phyloP scores from a whole-genome alignment of 2,329 filamentous ascomycete species.

The Penicillium sp. region DNA sequence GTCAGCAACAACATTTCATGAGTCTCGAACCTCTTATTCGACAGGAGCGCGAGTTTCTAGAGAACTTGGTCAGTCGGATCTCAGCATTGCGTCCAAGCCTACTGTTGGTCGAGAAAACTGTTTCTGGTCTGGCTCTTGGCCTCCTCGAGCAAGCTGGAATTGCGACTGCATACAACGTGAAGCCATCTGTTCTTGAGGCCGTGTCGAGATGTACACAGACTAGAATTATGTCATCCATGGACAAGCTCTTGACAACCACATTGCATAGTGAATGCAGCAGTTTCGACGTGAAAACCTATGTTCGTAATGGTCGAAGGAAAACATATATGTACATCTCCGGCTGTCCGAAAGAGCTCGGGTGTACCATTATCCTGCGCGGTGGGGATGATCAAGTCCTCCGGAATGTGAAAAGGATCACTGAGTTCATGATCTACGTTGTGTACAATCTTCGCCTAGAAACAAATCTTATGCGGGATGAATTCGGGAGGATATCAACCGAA shows the following conservation, averaged over 20 bases:
- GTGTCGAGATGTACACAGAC: constrained; percentile 91
- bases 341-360: constrained; percentile 84
- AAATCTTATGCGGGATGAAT: constrained; percentile 89
- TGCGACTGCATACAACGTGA: constrained; percentile 94
- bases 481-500: constrained; percentile 72
- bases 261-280: constrained; percentile 77
- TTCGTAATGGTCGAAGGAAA: constrained; percentile 81
- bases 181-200: constrained; percentile 90
- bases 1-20: constrained; percentile 95
- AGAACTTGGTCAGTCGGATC: constrained; percentile 89
- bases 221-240: constrained; percentile 88
- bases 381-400: constrained; percentile 69
- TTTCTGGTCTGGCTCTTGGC: constrained; percentile 86
- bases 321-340: constrained; percentile 95
- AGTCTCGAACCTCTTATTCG: constrained; percentile 94
- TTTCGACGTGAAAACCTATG: constrained; percentile 94
- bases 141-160: constrained; percentile 86
- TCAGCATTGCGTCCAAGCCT: constrained; percentile 80
- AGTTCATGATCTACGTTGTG: constrained; percentile 99
- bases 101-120: constrained; percentile 86
- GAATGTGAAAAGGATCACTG: constrained; percentile 87
- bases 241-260: constrained; percentile 78
- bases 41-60: constrained; percentile 90
- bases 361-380: constrained; percentile 88
- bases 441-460: constrained; percentile 97